These are phyloP conservation scores for Sporothrix luriei DNA, from an alignment of 2,329 filamentous ascomycete species.

Conservation along the genomic window DNA sequence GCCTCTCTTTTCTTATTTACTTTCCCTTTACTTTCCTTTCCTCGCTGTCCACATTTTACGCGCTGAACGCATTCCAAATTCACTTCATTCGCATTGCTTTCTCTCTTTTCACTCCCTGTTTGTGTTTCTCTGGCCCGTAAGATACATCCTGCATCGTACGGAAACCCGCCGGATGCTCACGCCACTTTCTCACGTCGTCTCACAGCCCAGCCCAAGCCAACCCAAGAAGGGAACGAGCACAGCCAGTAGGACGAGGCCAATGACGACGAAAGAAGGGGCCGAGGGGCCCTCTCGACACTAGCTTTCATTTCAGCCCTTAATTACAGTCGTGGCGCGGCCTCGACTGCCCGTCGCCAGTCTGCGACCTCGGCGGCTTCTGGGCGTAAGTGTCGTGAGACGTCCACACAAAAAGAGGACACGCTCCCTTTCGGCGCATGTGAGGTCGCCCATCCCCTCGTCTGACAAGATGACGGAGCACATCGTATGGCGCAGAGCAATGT, in stretches of 20 bases:
- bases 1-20: neutral
- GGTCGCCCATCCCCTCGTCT: neutral
- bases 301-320: neutral
- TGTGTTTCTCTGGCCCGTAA: neutral
- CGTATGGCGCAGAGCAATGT: neutral
- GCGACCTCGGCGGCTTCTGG: no score
- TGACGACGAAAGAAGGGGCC: neutral
- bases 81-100: neutral
- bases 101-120: neutral
- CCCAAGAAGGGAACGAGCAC: neutral
- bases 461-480: no score
- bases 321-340: neutral
- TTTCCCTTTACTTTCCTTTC: neutral
- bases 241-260: neutral
- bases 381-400: neutral
- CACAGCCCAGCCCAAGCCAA: no score
- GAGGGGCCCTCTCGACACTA: neutral
- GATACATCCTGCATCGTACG: no score
- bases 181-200: conserved; percentile 25
- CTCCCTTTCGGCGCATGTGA: neutral
- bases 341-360: neutral
- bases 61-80: no score
- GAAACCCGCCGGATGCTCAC: neutral
- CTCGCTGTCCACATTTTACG: neutral
- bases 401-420: neutral